These are phyloP conservation scores for Hymenoscyphus fructigenus DNA, from an alignment of 2,329 filamentous ascomycete species.

Conservation along the genomic window DNA sequence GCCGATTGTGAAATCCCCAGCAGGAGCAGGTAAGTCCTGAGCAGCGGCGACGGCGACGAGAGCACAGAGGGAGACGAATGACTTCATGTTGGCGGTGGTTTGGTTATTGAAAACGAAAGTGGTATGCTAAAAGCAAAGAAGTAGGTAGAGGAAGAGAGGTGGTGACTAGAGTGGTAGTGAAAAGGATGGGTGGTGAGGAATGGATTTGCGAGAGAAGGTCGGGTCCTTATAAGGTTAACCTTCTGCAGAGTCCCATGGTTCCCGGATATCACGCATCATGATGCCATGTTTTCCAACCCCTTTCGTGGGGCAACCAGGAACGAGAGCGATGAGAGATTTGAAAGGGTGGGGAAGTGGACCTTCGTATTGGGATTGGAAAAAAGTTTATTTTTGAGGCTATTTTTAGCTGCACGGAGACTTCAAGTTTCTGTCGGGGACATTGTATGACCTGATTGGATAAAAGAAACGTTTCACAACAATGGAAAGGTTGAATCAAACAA, in stretches of 20 bases:
- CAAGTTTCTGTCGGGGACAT: background rate
- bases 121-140: background rate
- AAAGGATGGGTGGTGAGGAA: background rate
- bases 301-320: background rate
- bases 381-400: background rate
- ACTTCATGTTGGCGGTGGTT: constrained; percentile 12
- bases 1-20: constrained; percentile 8
- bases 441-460: background rate
- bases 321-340: background rate
- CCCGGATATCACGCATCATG: background rate
- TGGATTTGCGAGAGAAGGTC: background rate
- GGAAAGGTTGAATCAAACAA: background rate
- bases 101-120: background rate
- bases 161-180: background rate
- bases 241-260: background rate
- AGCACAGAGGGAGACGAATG: constrained; percentile 5
- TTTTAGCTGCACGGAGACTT: background rate
- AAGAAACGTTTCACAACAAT: background rate
- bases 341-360: background rate
- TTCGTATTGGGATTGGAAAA: background rate
- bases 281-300: background rate
- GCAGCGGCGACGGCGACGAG: constrained; percentile 4
- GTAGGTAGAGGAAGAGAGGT: background rate
- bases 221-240: background rate
- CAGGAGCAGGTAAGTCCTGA: background rate